Evolutionary conservation across 2,329 filamentous ascomycete genomes (phyloP).

Genomic region (Colletotrichum phormii): DNA sequence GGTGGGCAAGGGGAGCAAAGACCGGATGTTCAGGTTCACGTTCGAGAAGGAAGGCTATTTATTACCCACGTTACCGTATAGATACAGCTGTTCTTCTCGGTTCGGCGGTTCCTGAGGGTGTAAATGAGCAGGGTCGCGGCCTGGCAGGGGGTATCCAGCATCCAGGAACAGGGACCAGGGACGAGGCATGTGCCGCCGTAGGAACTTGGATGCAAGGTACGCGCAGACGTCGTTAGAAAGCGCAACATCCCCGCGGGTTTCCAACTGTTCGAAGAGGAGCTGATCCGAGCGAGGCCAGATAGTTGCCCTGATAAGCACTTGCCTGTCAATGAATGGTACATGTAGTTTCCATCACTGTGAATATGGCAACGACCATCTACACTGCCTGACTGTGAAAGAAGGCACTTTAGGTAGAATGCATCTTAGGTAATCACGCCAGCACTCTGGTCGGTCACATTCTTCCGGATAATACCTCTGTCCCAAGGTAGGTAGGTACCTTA

Average conservation of each 20-base stretch:
- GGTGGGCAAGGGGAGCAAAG: constrained; percentile 23
- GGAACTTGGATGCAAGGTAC: constrained; percentile 5
- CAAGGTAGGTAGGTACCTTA: no score
- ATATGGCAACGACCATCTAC: not conserved
- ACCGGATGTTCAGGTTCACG: constrained; percentile 23
- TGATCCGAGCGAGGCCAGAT: not conserved
- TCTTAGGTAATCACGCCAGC: no score
- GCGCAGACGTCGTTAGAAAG: not conserved
- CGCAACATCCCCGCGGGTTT: not conserved
- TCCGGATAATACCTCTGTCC: not conserved
- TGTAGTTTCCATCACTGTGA: no score
- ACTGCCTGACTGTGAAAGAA: not conserved
- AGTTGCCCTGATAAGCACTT: not conserved
- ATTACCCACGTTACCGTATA: not conserved
- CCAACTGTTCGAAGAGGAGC: not conserved
- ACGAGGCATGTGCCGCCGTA: constrained; percentile 27
- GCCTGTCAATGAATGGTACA: not conserved
- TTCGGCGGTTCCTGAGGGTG: not conserved
- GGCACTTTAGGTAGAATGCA: no score
- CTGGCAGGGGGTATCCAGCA: not conserved
- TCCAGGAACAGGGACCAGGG: constrained; percentile 11
- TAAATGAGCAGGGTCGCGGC: not conserved
- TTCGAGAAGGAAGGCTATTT: constrained; percentile 28
- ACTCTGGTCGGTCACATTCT: not conserved
- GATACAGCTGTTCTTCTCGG: not conserved